These are phyloP conservation scores for Sphagnum fallax DNA, from an alignment of 228 moss, liverwort and hornwort genomes.

Conservation along the genomic window DNA sequence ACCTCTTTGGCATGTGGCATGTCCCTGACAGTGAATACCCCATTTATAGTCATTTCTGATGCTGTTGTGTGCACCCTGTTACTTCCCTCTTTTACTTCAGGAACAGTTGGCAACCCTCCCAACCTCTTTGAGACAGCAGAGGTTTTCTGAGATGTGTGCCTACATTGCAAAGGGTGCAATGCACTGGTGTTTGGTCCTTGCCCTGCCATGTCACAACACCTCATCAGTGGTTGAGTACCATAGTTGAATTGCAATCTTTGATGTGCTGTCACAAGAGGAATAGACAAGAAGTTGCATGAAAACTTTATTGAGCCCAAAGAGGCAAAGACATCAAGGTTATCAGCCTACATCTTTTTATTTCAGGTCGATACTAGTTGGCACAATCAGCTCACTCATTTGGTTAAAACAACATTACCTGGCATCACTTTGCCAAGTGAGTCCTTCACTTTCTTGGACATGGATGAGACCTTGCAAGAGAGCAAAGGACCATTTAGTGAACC, in stretches of 20 bases:
- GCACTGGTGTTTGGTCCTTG: slow-evolving; percentile 20
- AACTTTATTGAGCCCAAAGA: too few relatives aligned
- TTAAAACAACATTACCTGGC: slow-evolving; percentile 41
- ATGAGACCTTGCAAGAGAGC: slow-evolving; percentile 79
- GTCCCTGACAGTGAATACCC: slow-evolving; percentile 28
- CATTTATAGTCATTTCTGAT: slow-evolving; percentile 16
- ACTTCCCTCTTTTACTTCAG: slow-evolving; percentile 29
- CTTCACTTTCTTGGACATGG: slow-evolving; percentile 79
- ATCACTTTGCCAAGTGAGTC: slow-evolving; percentile 81
- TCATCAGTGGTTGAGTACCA: too few relatives aligned
- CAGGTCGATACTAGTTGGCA: too few relatives aligned
- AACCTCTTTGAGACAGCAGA: slow-evolving; percentile 14
- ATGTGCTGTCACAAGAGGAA: too few relatives aligned
- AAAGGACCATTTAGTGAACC: slow-evolving; percentile 25
- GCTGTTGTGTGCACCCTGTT: slow-evolving; percentile 12
- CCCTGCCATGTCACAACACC: slow-evolving; percentile 13
- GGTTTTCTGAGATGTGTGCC: slow-evolving; percentile 15
- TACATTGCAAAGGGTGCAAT: slow-evolving; percentile 18
- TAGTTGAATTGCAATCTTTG: too few relatives aligned
- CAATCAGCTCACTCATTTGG: neutral
- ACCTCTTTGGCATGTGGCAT: slow-evolving; percentile 31
- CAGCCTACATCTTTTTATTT: too few relatives aligned
- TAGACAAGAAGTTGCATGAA: too few relatives aligned
- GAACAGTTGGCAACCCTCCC: slow-evolving; percentile 22
- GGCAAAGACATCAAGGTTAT: too few relatives aligned